Evolutionary conservation across 2,329 filamentous ascomycete species (phyloP).

Genomic region (Botrytis byssoidea): DNA sequence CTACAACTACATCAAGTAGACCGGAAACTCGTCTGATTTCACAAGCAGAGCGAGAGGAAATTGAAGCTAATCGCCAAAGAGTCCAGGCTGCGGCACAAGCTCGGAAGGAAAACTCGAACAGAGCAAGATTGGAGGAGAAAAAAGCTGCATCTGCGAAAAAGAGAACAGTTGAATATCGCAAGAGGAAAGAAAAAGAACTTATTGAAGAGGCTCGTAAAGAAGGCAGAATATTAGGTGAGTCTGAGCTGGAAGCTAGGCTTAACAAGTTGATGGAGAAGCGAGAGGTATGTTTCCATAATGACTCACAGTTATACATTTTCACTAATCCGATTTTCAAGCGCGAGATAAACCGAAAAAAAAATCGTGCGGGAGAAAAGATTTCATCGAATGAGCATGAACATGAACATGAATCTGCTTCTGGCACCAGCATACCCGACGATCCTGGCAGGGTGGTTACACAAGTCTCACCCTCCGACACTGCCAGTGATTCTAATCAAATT

Average conservation of each 20-base stretch:
- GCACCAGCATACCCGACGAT: neutral
- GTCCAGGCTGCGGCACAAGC: neutral
- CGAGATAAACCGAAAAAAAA: neutral
- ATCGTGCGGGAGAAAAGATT: neutral
- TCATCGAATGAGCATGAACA: neutral
- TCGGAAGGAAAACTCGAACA: neutral
- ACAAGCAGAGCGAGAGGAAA: constrained; percentile 10
- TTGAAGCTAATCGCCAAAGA: neutral
- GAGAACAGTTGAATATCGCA: neutral
- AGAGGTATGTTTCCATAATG: constrained; percentile 10
- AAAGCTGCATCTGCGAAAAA: neutral
- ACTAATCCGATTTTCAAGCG: constrained; percentile 8
- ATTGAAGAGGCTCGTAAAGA: neutral
- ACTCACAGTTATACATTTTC: neutral
- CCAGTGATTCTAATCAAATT: neutral
- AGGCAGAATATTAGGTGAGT: neutral
- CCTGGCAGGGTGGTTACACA: neutral
- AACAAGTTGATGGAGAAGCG: constrained; percentile 19
- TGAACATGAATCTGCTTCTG: neutral
- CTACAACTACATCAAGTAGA: neutral
- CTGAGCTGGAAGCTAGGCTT: constrained; percentile 11
- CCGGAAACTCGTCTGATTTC: constrained; percentile 1
- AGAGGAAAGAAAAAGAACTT: neutral
- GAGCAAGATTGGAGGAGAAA: neutral
- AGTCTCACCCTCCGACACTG: neutral